Percentiles rank a stretch among this genome's conserved stretches.
Conservation (phyloP, 768 basidiomycete species). For the Thelephora ganbajun region DNA sequence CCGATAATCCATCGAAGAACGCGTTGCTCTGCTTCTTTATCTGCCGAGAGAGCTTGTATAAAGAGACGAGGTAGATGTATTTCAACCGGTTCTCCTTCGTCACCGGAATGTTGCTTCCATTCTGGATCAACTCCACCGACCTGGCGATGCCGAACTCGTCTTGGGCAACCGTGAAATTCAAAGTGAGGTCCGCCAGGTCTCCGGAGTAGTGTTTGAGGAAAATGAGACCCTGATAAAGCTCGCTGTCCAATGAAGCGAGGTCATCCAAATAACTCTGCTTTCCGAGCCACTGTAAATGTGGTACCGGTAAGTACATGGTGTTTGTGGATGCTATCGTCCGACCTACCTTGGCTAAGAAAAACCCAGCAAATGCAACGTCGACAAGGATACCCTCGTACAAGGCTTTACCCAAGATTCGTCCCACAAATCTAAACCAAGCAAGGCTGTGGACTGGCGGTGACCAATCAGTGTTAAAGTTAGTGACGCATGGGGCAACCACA, state of each 20-base stretch:
- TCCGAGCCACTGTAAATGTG: constrained; percentile 61
- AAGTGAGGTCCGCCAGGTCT: constrained; percentile 73
- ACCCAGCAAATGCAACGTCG: constrained; percentile 88
- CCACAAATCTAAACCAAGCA: constrained; percentile 88
- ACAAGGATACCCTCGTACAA: constrained; percentile 93
- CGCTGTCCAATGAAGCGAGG: constrained; percentile 79
- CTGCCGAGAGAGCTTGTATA: constrained; percentile 80
- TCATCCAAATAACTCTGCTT: constrained; percentile 90
- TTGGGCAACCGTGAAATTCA: constrained; percentile 80
- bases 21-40: constrained; percentile 74
- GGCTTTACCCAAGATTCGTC: constrained; percentile 88
- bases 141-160: constrained; percentile 81
- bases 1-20: constrained; percentile 86
- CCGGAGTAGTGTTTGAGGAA: constrained; percentile 88
- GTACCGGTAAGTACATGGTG: neutral
- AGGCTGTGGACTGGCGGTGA: constrained; percentile 54
- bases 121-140: constrained; percentile 64
- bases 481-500: neutral
- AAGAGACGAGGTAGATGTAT: constrained; percentile 82
- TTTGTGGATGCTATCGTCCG: too few species aligned
- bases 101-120: constrained; percentile 72
- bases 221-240: constrained; percentile 83
- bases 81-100: constrained; percentile 80
- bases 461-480: neutral
- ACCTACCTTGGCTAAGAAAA: constrained; percentile 79